phyloP scores from a whole-genome alignment of 176 grass and related monocot genomes.

The Juncus inflexus region DNA sequence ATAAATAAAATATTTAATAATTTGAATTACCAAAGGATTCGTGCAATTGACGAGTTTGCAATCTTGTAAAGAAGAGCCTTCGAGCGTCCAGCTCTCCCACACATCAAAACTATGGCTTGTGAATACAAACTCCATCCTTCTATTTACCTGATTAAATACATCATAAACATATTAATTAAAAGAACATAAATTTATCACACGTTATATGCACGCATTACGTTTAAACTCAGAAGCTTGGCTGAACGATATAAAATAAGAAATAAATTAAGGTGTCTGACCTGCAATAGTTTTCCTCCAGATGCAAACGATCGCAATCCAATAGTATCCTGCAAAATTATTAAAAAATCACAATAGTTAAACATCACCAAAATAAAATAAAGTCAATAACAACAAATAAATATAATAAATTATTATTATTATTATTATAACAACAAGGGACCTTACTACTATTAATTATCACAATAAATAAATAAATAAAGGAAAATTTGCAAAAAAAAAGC shows the following conservation, averaged over 20 bases:
- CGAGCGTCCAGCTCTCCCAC: conserved; percentile 82
- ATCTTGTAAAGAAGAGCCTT: conserved; percentile 58
- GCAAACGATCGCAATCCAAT: conserved; percentile 85
- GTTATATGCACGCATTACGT: not conserved
- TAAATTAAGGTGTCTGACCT: conserved; percentile 37
- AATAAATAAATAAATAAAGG: no score
- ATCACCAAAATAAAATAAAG: conserved; percentile 24
- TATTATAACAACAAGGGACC: no score
- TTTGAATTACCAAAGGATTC: conserved; percentile 58
- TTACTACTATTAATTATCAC: no score
- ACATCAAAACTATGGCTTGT: conserved; percentile 87
- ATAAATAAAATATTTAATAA: conserved; percentile 12
- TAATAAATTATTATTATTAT: no score
- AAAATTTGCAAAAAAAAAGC: no score
- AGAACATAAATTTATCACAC: no score
- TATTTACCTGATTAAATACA: conserved; percentile 63
- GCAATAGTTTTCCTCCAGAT: conserved; percentile 85
- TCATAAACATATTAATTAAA: not conserved
- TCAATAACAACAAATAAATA: conserved; percentile 1
- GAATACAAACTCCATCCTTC: conserved; percentile 90
- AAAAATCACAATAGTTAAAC: conserved; percentile 9
- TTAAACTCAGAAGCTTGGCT: no score
- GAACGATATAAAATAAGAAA: not conserved
- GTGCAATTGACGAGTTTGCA: conserved; percentile 80
- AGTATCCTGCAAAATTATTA: conserved; percentile 51